Evolutionary conservation across 139 green algal species (phyloP), one percentile per base, ranked within the genome.

Genomic region (Chlorella sorokiniana): DNA sequence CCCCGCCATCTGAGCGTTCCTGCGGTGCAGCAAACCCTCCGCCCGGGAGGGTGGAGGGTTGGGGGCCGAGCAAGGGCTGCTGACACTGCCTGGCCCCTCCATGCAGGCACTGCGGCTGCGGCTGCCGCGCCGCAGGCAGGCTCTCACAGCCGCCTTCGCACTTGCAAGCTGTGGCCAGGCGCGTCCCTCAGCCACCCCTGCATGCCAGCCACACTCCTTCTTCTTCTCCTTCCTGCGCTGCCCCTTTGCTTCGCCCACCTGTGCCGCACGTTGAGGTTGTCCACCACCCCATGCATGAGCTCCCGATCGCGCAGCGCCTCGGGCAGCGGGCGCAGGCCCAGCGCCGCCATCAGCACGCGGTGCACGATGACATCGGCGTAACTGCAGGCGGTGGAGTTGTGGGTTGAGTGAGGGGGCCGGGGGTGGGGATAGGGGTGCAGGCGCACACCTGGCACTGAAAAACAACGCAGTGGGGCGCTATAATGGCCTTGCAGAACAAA

Each of bases 311-410:
- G 67, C 31, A 79, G 70, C 64, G 4, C 82, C n/a, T 94, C 88
- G 6, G 94, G 95, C 75, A 98, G 89, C 16, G 89, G 84, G 5
- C 87, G 82, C 35, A 98, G 85, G 16, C 89, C 90, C 31, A 97
- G 86, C 3, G 87, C 79, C 4, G 94, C 93, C 31, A 92, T 90
- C 79, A 98, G 88, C 84, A 97, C 85, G n/a, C 96, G 90, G 83
- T 99, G 96, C 65, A 98, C 96, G 45, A 98, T 76, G n/a, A 98
- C 92, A 78, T 99, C 96, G 29, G 96, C 93, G 87, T 96, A 94
- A 45, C 91, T 90, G 92, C 87, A 38, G 64, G 44, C 8, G 84
- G 59, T 11, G 84, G 67, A 1, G 81, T n/a, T 33, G 61, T 40
- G n/a, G 14, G 25, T 11, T 59, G 48, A 56, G 65, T 86, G 89